Base-by-base conservation (phyloP, 371 early-diverging fungal genomes). In the Mucor circinelloides region DNA sequence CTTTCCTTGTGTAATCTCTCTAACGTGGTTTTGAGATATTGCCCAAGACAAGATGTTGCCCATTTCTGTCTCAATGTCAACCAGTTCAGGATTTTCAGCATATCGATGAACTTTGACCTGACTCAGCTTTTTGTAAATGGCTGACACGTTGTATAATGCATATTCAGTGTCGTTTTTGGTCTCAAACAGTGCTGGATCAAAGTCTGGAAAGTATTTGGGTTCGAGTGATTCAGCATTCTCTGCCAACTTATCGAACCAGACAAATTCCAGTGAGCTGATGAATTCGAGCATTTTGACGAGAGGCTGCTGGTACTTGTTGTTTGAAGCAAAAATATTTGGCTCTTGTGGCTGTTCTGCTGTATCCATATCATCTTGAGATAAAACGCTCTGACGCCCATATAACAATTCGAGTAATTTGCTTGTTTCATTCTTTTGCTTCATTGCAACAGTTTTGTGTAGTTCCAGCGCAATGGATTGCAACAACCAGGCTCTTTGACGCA, bases 401-500 rank as follows among this genome's bases (percentile, higher is more conserved):
- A 94, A 74, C 58, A 90, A 69, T 46, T 90, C 85, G n/a, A 91
- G 63, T 21, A 94, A 73, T 36, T 81, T 80, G 50, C 79, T 78
- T 6, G 84, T 78, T 28, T 88, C 83, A 9, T 85, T 78, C 12
- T 85, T 75, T 38, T 69, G 71, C 66, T 59, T 83, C 79, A 54
- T 81, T 71, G 34, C 73, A 63, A 55, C 79, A 46, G 46, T 81
- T 25, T 82, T 78, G 56, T 92, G 96, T 34, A 95, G 82, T 74
- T 95, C 97, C 28, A 97, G 72, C 0, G 96, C 95, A 15, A 94
- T 75, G n/a, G 89, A 77, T 55, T 92, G 86, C 78, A 97, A 83
- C 17, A 95, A 78, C 95, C 95, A 96, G 4, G 95, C 89, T n/a
- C 94, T 90, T 67, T 94, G 94, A 67, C 94, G 91, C 31, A 96